Evolutionary conservation across 805 yeast genomes (phyloP).

Genomic region (Debaryomyces castellii): DNA sequence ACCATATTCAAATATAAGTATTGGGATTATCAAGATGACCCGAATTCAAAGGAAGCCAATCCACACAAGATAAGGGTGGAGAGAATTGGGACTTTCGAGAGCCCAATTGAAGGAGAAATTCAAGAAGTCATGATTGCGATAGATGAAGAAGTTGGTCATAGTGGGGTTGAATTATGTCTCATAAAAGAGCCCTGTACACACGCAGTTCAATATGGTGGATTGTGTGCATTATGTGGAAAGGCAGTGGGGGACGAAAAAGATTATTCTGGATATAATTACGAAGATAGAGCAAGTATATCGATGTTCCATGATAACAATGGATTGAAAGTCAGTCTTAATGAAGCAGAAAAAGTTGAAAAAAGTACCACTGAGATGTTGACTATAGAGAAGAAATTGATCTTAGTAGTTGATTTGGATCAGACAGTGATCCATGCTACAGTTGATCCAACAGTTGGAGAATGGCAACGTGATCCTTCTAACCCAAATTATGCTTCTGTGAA

Average conservation of each 20-base stretch:
- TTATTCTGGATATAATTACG: slow-evolving; percentile 65
- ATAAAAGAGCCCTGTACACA: slow-evolving; percentile 86
- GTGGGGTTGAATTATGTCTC: slow-evolving; percentile 45
- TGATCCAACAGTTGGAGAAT: slow-evolving; percentile 94
- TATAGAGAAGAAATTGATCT: slow-evolving; percentile 65
- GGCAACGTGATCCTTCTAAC: slow-evolving; percentile 84
- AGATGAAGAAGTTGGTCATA: slow-evolving; percentile 61
- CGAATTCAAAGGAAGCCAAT: slow-evolving; percentile 42
- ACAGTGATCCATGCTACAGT: slow-evolving; percentile 97
- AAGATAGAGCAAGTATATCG: slow-evolving; percentile 76
- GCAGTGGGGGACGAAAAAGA: slow-evolving; percentile 69
- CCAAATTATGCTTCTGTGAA: slow-evolving; percentile 84
- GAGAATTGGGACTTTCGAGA: slow-evolving; percentile 73
- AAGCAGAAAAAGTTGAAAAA: slow-evolving; percentile 82
- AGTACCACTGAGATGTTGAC: slow-evolving; percentile 60
- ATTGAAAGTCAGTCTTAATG: slow-evolving; percentile 77
- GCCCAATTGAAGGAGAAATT: slow-evolving; percentile 77
- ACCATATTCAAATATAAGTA: slow-evolving; percentile 63
- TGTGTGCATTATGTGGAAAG: slow-evolving; percentile 91
- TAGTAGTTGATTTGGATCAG: slow-evolving; percentile 96
- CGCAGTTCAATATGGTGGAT: slow-evolving; percentile 89
- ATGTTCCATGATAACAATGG: slow-evolving; percentile 90
- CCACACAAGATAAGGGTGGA: slow-evolving; percentile 57
- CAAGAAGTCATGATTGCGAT: slow-evolving; percentile 46
- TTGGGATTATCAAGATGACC: slow-evolving; percentile 62